Percentiles rank a stretch among this genome's conserved stretches.
Evolutionary conservation across 306 rosid genomes (phyloP).

Genomic region (Ammopiptanthus mongolicus): DNA sequence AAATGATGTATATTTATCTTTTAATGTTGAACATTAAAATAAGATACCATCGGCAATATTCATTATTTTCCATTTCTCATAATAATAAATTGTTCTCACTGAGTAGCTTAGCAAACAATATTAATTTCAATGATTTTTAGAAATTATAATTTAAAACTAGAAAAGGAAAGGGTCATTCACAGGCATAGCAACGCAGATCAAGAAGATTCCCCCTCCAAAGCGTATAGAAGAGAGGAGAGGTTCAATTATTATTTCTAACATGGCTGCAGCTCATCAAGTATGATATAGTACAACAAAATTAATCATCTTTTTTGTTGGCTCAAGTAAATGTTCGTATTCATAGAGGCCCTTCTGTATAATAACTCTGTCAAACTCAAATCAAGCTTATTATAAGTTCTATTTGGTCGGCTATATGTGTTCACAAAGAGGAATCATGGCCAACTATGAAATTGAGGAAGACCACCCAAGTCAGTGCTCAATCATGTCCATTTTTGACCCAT

Average conservation of each 20-base stretch:
- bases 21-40: too few species aligned
- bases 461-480: slow-evolving; percentile 2
- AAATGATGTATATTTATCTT: too few species aligned
- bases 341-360: neutral
- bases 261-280: slow-evolving; percentile 15
- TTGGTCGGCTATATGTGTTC: neutral
- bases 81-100: too few species aligned
- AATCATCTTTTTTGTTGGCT: neutral
- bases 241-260: slow-evolving; percentile 26
- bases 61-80: too few species aligned
- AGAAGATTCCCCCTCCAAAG: too few species aligned
- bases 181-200: too few species aligned
- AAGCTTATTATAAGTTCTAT: neutral
- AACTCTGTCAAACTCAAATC: neutral
- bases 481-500: neutral
- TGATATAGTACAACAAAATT: neutral
- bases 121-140: too few species aligned
- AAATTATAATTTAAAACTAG: too few species aligned
- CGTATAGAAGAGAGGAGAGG: neutral
- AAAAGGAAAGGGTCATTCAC: too few species aligned
- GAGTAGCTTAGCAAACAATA: too few species aligned
- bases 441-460: neutral
- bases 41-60: too few species aligned
- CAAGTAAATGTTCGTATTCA: slow-evolving; percentile 9
- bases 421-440: neutral